Percentiles rank a stretch among this genome's conserved stretches.
Conservation (phyloP, 371 early-diverging fungal species). For the Entomophthora muscae region DNA sequence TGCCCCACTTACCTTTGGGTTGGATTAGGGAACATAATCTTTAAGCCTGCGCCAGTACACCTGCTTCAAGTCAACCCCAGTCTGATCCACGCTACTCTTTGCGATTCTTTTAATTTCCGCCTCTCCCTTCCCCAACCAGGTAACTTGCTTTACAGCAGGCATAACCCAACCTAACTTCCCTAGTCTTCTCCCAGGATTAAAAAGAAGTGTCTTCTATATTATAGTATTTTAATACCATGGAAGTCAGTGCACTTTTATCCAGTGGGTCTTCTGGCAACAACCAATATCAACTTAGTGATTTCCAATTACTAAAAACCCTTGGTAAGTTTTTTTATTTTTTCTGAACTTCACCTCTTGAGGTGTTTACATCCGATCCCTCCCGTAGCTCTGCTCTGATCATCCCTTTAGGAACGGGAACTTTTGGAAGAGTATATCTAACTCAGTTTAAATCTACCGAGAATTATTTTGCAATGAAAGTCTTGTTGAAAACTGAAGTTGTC, state of each 20-base stretch:
- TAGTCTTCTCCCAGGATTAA: neutral
- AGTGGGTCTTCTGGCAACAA: constrained; percentile 27
- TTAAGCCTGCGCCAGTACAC: neutral
- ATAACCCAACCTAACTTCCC: neutral
- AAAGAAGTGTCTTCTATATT: neutral
- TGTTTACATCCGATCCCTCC: too few relatives aligned
- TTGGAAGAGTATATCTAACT: constrained; percentile 76
- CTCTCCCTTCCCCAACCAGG: neutral
- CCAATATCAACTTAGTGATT: constrained; percentile 1
- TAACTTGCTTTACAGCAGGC: neutral
- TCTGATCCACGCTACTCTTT: neutral
- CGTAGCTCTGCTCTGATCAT: too few relatives aligned
- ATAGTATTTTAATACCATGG: neutral
- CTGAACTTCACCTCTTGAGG: too few relatives aligned
- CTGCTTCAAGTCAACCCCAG: neutral
- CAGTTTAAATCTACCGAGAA: constrained; percentile 36
- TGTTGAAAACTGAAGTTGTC: constrained; percentile 83
- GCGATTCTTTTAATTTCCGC: too few relatives aligned
- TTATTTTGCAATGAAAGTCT: constrained; percentile 87
- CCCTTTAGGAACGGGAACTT: constrained; percentile 77
- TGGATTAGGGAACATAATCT: neutral
- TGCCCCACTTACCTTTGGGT: neutral
- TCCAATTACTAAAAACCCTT: constrained; percentile 5
- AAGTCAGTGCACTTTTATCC: constrained; percentile 1
- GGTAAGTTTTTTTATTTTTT: too few relatives aligned